Evolutionary conservation across 1,284 basidiomycete genomes (phyloP), one percentile per base, ranked within the genome.

Genomic region (Cystobasidium sp.): DNA sequence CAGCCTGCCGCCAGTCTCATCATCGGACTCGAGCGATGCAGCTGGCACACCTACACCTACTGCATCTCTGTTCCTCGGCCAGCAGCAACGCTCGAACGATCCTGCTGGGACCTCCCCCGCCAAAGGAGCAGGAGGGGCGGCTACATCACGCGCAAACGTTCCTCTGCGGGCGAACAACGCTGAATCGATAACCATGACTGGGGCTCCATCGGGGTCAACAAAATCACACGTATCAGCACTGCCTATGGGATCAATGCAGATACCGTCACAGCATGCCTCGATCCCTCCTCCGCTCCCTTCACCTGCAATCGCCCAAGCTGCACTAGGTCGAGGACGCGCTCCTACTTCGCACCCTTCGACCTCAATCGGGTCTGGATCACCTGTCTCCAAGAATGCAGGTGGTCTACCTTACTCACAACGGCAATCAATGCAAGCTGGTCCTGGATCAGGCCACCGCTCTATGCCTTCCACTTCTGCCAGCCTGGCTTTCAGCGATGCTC

Each of bases 401-500:
- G 47, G 44, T 24, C 20, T n/a, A 1, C 22, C 24, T 18, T 37
- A 1, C 47, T 47, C 49, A 16, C 44, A 55, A 31, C 31, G 64
- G 44, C 44, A 22, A 39, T 20, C n/a, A 6, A 39, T 5, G 22
- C 55, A 56, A 31, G 47, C 31, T 31, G 31, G 47, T 22, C 47
- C 56, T 16, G 68, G 43, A 9, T 46, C 56, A n/a, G 63, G 63
- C 22, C 70, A 73, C 49, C 70, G 63, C 16, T 65, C 62, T 20
- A 73, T 73, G 49, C 70, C 70, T 1, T 73, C 70, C 9, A 73
- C 70, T 8, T 73, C 70, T 14, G 56, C 51, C 39, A 65, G 62
- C 51, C 41, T 73, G 10, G 62, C 70, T 24, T 73, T 73, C 44
- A 62, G 44, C 70, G 70, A 73, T 52, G 62, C 53, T 5, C 62